Percentiles rank a stretch among this genome's conserved stretches.
These are phyloP conservation scores for Pseudomonodictys pantanalensis DNA, from an alignment of 495 filamentous ascomycete genomes.

Conservation along the genomic window DNA sequence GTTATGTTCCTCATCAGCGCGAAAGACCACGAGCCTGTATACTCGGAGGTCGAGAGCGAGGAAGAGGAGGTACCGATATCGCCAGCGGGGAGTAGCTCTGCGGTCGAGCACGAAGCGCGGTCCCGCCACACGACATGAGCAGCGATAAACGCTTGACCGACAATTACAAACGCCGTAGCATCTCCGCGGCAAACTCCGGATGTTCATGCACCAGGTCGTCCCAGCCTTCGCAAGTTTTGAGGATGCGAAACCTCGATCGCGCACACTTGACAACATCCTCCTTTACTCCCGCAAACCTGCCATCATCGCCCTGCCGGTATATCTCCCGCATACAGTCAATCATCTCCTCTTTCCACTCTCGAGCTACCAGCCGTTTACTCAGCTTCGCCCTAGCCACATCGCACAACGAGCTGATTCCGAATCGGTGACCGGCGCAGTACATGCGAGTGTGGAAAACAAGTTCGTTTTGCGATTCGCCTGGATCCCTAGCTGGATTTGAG, in stretches of 20 bases:
- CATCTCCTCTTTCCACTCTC: constrained; percentile 9
- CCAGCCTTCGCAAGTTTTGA: constrained; percentile 20
- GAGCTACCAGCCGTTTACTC: neutral
- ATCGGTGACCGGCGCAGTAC: constrained; percentile 14
- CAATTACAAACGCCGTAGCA: constrained; percentile 13
- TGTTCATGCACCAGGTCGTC: constrained; percentile 12
- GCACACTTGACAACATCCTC: constrained; percentile 15
- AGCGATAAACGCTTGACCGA: too few relatives aligned
- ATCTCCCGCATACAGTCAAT: constrained; percentile 18
- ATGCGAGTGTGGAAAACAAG: constrained; percentile 20
- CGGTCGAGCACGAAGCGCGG: neutral
- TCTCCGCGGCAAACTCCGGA: constrained; percentile 22
- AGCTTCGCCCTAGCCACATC: constrained; percentile 20
- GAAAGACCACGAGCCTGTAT: constrained; percentile 1
- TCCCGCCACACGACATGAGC: neutral
- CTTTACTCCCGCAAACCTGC: neutral
- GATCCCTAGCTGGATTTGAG: neutral
- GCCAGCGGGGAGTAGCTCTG: neutral
- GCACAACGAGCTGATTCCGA: constrained; percentile 12
- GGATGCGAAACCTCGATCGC: neutral
- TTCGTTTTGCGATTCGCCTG: constrained; percentile 12
- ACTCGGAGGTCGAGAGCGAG: neutral
- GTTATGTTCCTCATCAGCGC: constrained; percentile 19
- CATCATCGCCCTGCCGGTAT: constrained; percentile 10
- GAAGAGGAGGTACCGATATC: neutral